Percentiles rank a stretch among this genome's conserved stretches.
These are phyloP conservation scores for Alternaria postmessia DNA, from an alignment of 2,329 filamentous ascomycete species.

Conservation along the genomic window DNA sequence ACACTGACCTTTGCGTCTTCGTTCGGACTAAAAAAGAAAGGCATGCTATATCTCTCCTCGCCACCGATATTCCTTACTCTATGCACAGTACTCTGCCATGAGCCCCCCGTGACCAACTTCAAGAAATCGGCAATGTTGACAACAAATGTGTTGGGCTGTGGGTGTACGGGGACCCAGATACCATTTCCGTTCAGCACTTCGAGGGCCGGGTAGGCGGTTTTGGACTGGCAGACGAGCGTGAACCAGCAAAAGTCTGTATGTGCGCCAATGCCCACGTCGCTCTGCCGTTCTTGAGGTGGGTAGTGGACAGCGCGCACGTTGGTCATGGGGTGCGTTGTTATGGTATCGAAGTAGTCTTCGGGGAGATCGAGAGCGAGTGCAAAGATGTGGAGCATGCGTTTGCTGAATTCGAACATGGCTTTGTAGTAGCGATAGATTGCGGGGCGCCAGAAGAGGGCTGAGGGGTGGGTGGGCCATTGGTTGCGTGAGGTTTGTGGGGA, in stretches of 20 bases:
- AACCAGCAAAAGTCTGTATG: slow-evolving; percentile 56
- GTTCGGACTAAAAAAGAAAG: slow-evolving; percentile 53
- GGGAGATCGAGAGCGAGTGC: slow-evolving; percentile 53
- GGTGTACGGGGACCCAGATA: slow-evolving; percentile 52
- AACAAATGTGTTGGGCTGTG: slow-evolving; percentile 48
- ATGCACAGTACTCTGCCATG: slow-evolving; percentile 53
- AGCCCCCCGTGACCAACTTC: slow-evolving; percentile 53
- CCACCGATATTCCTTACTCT: slow-evolving; percentile 52
- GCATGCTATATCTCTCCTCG: slow-evolving; percentile 51
- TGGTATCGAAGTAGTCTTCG: slow-evolving; percentile 50
- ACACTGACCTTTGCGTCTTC: slow-evolving; percentile 46
- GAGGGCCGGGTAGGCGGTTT: slow-evolving; percentile 39
- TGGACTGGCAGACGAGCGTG: slow-evolving; percentile 50
- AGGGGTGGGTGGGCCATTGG: slow-evolving; percentile 43
- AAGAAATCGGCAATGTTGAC: slow-evolving; percentile 55
- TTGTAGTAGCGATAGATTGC: slow-evolving; percentile 44
- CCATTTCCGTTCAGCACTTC: slow-evolving; percentile 56
- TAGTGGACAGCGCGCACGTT: slow-evolving; percentile 55
- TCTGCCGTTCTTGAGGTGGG: slow-evolving; percentile 45
- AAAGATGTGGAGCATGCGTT: slow-evolving; percentile 46
- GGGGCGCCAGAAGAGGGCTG: slow-evolving; percentile 40
- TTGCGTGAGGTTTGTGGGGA: slow-evolving; percentile 33
- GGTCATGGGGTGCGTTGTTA: slow-evolving; percentile 53
- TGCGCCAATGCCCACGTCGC: slow-evolving; percentile 51
- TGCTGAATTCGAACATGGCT: slow-evolving; percentile 41